phyloP scores from a whole-genome alignment of 2,329 filamentous ascomycete genomes.

The Colletotrichum noveboracense region DNA sequence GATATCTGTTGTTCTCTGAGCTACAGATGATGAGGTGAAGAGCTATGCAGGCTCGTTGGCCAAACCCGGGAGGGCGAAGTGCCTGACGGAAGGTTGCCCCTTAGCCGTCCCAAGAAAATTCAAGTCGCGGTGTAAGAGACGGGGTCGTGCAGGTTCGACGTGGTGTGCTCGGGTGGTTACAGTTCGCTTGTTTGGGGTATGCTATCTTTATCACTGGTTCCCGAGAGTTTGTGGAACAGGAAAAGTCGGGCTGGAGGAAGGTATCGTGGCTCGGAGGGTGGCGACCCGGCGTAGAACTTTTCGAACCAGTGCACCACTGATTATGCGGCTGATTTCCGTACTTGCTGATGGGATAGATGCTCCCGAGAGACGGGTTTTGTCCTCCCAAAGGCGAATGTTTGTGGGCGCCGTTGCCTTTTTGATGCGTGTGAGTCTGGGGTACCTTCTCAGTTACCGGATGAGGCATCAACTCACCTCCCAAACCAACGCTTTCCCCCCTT shows the following conservation, averaged over 20 bases:
- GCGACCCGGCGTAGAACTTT: background rate
- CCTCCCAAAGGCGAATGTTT: background rate
- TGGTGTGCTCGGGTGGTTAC: conserved; percentile 8
- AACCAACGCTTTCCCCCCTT: background rate
- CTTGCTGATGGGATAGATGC: background rate
- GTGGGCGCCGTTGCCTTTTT: background rate
- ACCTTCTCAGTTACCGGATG: background rate
- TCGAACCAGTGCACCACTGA: background rate
- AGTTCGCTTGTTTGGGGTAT: background rate
- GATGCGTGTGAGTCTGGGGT: background rate
- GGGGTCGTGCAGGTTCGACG: conserved; percentile 5
- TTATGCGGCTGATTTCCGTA: background rate
- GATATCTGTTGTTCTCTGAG: background rate
- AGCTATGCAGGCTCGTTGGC: background rate
- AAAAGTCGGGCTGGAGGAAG: background rate
- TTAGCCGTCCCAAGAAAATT: background rate
- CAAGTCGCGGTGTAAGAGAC: conserved; percentile 1
- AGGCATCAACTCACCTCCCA: background rate
- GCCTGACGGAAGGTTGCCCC: background rate
- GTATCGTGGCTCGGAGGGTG: background rate
- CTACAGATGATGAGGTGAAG: background rate
- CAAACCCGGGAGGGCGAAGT: background rate
- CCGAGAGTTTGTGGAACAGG: background rate
- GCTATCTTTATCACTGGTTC: background rate
- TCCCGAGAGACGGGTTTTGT: background rate